Percentiles rank a stretch among this genome's conserved stretches.
phyloP scores from a whole-genome alignment of 2,329 filamentous ascomycete genomes.

The Fusarium sp. region DNA sequence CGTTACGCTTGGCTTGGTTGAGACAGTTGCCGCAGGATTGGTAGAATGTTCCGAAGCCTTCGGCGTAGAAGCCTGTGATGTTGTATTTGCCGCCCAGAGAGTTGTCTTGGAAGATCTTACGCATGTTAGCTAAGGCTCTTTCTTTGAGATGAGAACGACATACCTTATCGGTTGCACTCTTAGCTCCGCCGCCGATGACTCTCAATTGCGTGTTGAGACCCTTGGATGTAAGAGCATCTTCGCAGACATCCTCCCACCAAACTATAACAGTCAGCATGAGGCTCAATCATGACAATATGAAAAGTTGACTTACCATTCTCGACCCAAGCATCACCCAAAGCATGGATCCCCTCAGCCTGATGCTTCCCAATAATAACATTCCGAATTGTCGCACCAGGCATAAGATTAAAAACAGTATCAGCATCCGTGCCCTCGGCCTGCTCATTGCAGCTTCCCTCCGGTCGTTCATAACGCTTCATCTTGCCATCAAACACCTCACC shows the following conservation, averaged over 20 bases:
- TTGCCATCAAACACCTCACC: conserved; percentile 50
- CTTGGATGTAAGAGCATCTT: conserved; percentile 46
- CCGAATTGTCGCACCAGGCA: conserved; percentile 50
- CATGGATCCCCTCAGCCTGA: conserved; percentile 50
- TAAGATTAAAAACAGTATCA: conserved; percentile 54
- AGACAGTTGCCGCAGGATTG: conserved; percentile 47
- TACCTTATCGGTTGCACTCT: conserved; percentile 45
- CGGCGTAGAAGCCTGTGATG: conserved; percentile 47
- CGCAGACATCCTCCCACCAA: conserved; percentile 49
- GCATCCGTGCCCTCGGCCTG: conserved; percentile 56
- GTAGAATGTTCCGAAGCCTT: conserved; percentile 47
- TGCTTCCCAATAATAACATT: conserved; percentile 55
- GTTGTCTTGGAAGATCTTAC: conserved; percentile 47
- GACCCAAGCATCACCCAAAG: conserved; percentile 47
- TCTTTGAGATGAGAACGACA: too few relatives aligned
- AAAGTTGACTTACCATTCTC: conserved; percentile 40
- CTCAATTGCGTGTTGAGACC: conserved; percentile 46
- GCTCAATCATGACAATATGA: too few relatives aligned
- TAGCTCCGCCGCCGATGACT: conserved; percentile 46
- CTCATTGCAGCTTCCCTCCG: conserved; percentile 55
- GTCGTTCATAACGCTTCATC: conserved; percentile 54
- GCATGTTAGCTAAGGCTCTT: too few relatives aligned
- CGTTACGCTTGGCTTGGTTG: conserved; percentile 44
- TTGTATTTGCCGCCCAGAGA: conserved; percentile 48
- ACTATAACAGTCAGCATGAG: conserved; percentile 20